Evolutionary conservation across 345 rosid genomes (phyloP).

Genomic region (Melaleuca quinquenervia): DNA sequence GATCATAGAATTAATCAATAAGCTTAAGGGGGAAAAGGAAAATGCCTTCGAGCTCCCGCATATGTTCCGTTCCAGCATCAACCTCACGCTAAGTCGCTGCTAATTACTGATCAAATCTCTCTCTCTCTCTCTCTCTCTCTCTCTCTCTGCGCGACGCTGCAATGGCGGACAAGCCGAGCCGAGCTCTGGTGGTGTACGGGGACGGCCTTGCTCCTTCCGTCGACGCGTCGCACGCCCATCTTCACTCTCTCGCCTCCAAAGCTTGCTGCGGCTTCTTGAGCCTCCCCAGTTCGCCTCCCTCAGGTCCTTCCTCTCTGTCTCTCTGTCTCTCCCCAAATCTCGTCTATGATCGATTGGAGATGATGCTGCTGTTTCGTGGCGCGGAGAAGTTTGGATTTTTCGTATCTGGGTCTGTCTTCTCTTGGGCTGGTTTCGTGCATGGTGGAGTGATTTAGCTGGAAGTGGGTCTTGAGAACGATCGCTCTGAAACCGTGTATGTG

Average conservation of each 20-base stretch:
- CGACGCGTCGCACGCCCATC: conserved; percentile 33
- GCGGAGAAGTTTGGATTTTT: not conserved
- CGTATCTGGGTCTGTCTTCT: not conserved
- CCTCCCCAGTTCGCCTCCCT: conserved; percentile 69
- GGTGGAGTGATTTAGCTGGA: not conserved
- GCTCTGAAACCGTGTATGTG: not conserved
- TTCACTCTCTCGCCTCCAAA: conserved; percentile 65
- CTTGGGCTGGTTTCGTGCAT: not conserved
- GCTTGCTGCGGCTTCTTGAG: conserved; percentile 60
- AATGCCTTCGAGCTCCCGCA: not conserved
- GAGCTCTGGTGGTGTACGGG: conserved; percentile 62
- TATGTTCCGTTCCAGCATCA: not conserved
- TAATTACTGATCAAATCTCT: not conserved
- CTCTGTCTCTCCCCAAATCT: not conserved
- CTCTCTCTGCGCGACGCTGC: not conserved
- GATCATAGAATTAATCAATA: not conserved
- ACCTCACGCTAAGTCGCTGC: not conserved
- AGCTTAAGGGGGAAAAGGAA: not conserved
- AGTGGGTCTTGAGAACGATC: not conserved
- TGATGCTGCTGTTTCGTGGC: not conserved
- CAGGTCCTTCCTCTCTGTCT: conserved; percentile 31
- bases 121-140: not conserved
- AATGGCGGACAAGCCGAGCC: conserved; percentile 97
- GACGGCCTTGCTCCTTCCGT: conserved; percentile 69
- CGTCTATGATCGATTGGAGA: not conserved